These are phyloP conservation scores for Galeopsis tetrahit DNA, from an alignment of 257 asterid genomes.

Conservation along the genomic window DNA sequence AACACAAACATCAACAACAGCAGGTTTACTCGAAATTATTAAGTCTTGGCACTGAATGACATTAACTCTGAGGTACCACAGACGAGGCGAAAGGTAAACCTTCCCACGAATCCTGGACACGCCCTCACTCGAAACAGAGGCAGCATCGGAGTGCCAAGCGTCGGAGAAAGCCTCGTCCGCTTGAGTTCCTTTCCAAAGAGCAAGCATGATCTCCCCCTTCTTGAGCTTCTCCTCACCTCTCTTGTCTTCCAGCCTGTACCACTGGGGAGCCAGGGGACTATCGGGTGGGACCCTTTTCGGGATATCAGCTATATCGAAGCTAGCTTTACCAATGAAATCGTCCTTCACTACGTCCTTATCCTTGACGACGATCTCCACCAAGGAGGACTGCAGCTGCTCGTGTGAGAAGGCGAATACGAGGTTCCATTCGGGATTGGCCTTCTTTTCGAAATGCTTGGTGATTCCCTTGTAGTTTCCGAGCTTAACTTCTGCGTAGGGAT, in stretches of 20 bases:
- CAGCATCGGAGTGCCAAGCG: conserved; percentile 95
- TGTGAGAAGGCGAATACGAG: conserved; percentile 76
- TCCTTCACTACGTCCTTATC: conserved; percentile 72
- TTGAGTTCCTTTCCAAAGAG: conserved; percentile 87
- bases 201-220: conserved; percentile 82
- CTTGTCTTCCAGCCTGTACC: conserved; percentile 72
- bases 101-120: conserved; percentile 75
- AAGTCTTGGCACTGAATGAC: conserved; percentile 81
- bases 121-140: conserved; percentile 56
- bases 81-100: conserved; percentile 78
- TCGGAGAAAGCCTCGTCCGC: conserved; percentile 85
- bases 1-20: conserved; percentile 63
- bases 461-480: conserved; percentile 83
- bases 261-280: conserved; percentile 83
- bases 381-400: conserved; percentile 75
- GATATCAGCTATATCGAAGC: conserved; percentile 59
- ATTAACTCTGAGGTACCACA: conserved; percentile 83
- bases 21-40: conserved; percentile 45
- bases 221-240: conserved; percentile 59
- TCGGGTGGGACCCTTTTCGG: conserved; percentile 80
- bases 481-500: conserved; percentile 78
- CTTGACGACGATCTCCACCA: conserved; percentile 65
- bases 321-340: conserved; percentile 59
- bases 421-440: conserved; percentile 73
- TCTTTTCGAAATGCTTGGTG: conserved; percentile 76